These are phyloP conservation scores for Aspergillus tamarii DNA, from an alignment of 2,329 filamentous ascomycete species.

Conservation along the genomic window DNA sequence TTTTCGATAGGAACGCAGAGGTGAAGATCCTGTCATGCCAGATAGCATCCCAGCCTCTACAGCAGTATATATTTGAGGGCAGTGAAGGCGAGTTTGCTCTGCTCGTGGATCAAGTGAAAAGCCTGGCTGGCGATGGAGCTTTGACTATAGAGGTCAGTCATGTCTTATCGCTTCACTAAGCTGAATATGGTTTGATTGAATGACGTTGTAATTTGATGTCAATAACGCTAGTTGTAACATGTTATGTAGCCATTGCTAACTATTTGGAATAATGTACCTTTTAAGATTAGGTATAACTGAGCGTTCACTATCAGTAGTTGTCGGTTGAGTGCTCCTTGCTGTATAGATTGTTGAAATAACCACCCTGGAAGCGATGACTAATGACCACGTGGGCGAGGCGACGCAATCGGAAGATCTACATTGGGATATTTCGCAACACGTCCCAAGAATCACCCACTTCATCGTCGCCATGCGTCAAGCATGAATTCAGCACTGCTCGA, in stretches of 20 bases:
- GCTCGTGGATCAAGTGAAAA: slow-evolving; percentile 21
- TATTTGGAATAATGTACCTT: neutral
- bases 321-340: neutral
- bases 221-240: neutral
- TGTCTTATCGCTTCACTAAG: neutral
- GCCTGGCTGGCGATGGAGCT: neutral
- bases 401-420: neutral
- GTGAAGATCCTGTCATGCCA: slow-evolving; percentile 22
- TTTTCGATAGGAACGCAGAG: slow-evolving; percentile 11
- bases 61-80: slow-evolving; percentile 25
- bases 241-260: neutral
- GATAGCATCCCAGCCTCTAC: slow-evolving; percentile 11
- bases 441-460: neutral
- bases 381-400: slow-evolving; percentile 13
- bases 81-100: slow-evolving; percentile 26
- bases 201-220: neutral
- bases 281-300: neutral
- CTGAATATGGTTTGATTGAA: neutral
- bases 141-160: slow-evolving; percentile 17
- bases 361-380: slow-evolving; percentile 7
- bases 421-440: neutral
- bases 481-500: slow-evolving; percentile 35
- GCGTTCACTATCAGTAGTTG: neutral
- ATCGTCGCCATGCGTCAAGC: slow-evolving; percentile 31
- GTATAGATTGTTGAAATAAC: neutral